A percentile compares a stretch with the other conserved stretches of the same genome.
Evolutionary conservation across 345 rosid species (phyloP).

Genomic region (Citrus mangshanensis): DNA sequence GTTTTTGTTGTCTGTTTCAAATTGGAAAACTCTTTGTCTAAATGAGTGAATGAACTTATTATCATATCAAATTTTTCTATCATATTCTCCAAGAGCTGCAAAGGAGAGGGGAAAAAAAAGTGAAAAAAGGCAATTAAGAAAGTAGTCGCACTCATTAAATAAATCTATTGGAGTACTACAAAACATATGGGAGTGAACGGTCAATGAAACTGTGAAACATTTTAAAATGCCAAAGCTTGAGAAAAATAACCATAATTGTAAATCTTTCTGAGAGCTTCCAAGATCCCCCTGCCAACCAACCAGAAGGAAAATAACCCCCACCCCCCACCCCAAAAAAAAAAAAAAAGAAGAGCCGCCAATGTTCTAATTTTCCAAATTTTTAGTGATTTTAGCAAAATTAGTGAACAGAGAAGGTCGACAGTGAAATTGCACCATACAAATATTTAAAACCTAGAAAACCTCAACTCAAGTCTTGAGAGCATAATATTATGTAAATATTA

Average conservation of each 20-base stretch:
- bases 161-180: neutral
- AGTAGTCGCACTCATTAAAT: neutral
- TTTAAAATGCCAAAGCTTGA: neutral
- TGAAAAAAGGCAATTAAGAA: conserved; percentile 11
- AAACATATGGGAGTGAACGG: neutral
- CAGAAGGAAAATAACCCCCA: neutral
- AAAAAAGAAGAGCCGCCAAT: neutral
- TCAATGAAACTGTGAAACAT: neutral
- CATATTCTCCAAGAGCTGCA: conserved; percentile 80
- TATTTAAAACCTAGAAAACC: neutral
- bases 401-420: neutral
- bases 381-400: neutral
- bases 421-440: neutral
- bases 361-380: neutral
- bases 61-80: conserved; percentile 76
- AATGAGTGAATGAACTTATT: conserved; percentile 83
- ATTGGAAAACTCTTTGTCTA: conserved; percentile 81
- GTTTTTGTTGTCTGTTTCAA: conserved; percentile 76
- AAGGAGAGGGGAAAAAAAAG: neutral
- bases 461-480: neutral
- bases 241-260: neutral
- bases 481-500: neutral
- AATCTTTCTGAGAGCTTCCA: neutral
- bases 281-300: neutral
- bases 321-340: neutral